These are phyloP conservation scores for Purshia tridentata DNA, from an alignment of 306 rosid species.

Conservation along the genomic window DNA sequence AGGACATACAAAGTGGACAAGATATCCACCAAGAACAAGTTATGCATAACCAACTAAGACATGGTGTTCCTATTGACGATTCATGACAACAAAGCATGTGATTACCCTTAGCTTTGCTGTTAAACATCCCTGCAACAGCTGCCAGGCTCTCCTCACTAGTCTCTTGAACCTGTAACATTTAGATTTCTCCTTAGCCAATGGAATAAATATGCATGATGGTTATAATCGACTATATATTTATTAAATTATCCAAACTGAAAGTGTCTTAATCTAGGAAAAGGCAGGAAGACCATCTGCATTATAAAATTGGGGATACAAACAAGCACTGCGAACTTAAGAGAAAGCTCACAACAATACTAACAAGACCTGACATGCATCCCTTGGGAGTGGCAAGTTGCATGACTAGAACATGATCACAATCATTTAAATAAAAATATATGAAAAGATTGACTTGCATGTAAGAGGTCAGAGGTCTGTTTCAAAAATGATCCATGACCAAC, in stretches of 20 bases:
- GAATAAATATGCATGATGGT: background rate
- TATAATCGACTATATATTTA: background rate
- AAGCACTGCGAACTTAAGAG: background rate
- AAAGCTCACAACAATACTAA: conserved; percentile 1
- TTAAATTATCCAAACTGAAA: background rate
- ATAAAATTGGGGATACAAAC: background rate
- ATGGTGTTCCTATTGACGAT: too few relatives aligned
- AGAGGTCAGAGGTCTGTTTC: background rate
- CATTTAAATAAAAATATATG: background rate
- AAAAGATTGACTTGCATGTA: background rate
- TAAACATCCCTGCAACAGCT: conserved; percentile 99
- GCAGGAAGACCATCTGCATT: background rate
- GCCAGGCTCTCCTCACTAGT: conserved; percentile 94
- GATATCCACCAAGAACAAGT: too few relatives aligned
- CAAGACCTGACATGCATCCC: conserved; percentile 1
- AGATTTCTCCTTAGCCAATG: conserved; percentile 21
- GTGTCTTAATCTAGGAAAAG: background rate
- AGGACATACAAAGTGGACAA: too few relatives aligned
- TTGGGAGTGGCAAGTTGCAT: background rate
- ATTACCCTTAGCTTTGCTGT: conserved; percentile 98
- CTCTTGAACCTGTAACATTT: conserved; percentile 64
- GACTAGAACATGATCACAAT: background rate
- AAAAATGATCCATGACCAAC: conserved; percentile 8
- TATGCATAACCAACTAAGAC: too few relatives aligned
- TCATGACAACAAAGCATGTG: background rate